These are phyloP conservation scores for Lasiosphaeria hispida DNA, from an alignment of 495 filamentous ascomycete genomes.

Conservation along the genomic window DNA sequence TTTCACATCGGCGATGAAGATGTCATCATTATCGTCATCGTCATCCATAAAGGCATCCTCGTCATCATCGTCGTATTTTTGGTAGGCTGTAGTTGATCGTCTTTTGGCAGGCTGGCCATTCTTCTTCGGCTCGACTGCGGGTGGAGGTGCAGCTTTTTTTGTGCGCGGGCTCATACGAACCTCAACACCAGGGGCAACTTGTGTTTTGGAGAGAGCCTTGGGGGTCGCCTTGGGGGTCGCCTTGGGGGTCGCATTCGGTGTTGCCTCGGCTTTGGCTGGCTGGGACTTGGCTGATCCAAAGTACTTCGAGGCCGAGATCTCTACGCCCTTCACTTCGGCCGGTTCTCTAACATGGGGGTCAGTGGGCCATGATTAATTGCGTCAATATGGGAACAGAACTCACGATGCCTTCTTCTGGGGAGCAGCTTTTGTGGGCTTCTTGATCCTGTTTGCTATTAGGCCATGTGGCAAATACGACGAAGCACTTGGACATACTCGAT, in stretches of 20 bases:
- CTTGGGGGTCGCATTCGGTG: slow-evolving; percentile 28
- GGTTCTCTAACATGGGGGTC: slow-evolving; percentile 18
- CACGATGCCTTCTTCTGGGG: slow-evolving; percentile 45
- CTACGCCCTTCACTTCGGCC: slow-evolving; percentile 41
- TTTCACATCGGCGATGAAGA: slow-evolving; percentile 65
- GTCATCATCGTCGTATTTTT: slow-evolving; percentile 38
- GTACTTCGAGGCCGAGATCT: slow-evolving; percentile 48
- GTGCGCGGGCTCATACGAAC: slow-evolving; percentile 43
- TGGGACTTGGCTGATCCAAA: slow-evolving; percentile 46
- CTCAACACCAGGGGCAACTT: slow-evolving; percentile 28
- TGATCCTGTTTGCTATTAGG: slow-evolving; percentile 28
- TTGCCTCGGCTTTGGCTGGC: slow-evolving; percentile 23
- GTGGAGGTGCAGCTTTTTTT: slow-evolving; percentile 28
- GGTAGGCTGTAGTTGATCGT: slow-evolving; percentile 28
- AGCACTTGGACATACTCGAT: slow-evolving; percentile 34
- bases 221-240: slow-evolving; percentile 30
- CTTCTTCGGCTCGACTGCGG: slow-evolving; percentile 24
- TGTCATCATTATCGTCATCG: slow-evolving; percentile 69
- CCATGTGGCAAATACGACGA: not conserved
- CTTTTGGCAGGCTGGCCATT: slow-evolving; percentile 29
- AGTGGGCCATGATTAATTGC: not conserved
- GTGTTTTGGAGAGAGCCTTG: slow-evolving; percentile 34
- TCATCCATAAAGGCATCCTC: slow-evolving; percentile 57
- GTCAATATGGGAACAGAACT: slow-evolving; percentile 11
- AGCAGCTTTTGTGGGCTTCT: slow-evolving; percentile 39